Conservation (phyloP, 169 alveolate genomes). For the Babesia divergens region DNA sequence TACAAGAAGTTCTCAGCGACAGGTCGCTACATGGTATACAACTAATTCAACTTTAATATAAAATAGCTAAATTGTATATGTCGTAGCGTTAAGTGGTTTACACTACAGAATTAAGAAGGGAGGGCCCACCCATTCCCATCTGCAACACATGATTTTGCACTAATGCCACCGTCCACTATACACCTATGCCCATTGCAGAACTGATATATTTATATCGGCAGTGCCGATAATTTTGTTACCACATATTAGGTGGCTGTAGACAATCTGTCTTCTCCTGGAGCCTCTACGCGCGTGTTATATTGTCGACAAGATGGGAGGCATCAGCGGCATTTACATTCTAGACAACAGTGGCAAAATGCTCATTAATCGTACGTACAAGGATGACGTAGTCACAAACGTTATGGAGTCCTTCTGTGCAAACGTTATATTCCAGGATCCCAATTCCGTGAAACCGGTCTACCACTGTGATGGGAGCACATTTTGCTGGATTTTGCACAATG, state of each 20-base stretch:
- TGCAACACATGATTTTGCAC: too few species aligned
- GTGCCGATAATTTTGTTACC: not conserved
- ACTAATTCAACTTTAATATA: constrained; percentile 56
- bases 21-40: constrained; percentile 97
- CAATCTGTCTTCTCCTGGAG: not conserved
- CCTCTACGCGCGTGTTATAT: not conserved
- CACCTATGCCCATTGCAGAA: not conserved
- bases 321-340: constrained; percentile 88
- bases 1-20: constrained; percentile 97
- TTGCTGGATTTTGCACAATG: constrained; percentile 95
- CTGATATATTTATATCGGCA: not conserved
- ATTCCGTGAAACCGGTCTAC: constrained; percentile 91
- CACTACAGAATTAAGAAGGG: too few species aligned
- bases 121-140: too few species aligned
- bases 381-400: constrained; percentile 75
- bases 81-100: not conserved
- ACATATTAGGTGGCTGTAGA: not conserved
- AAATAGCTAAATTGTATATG: too few species aligned
- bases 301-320: constrained; percentile 78
- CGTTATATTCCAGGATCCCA: constrained; percentile 93
- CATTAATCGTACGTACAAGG: constrained; percentile 86
- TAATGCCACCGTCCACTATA: not conserved
- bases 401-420: constrained; percentile 85
- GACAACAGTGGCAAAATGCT: constrained; percentile 90
- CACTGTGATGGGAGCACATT: constrained; percentile 91